These are phyloP conservation scores for Trichoderma sp. DNA, from an alignment of 2,329 filamentous ascomycete species.

Conservation along the genomic window DNA sequence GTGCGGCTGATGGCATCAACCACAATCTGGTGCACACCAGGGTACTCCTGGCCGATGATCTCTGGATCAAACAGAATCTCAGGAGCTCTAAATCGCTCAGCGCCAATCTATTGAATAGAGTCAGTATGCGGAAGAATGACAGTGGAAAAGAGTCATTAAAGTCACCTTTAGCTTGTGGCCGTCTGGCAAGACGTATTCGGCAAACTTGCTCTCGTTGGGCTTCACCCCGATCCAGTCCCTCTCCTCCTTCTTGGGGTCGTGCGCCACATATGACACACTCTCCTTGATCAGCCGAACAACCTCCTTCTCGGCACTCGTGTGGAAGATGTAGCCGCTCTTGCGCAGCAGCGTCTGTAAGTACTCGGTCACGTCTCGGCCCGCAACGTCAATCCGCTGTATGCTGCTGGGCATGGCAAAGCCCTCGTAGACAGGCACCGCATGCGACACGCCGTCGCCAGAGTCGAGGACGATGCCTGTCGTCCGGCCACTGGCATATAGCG, in stretches of 20 bases:
- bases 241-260: constrained; percentile 90
- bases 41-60: constrained; percentile 94
- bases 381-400: constrained; percentile 93
- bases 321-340: constrained; percentile 91
- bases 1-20: constrained; percentile 94
- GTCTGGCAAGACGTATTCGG: constrained; percentile 88
- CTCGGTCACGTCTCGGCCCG: constrained; percentile 93
- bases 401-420: constrained; percentile 95
- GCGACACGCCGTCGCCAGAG: constrained; percentile 92
- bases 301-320: constrained; percentile 98
- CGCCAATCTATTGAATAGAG: constrained; percentile 62
- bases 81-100: constrained; percentile 91
- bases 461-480: constrained; percentile 96
- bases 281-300: constrained; percentile 98
- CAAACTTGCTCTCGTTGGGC: constrained; percentile 71
- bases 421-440: constrained; percentile 96
- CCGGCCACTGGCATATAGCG: constrained; percentile 90
- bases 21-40: constrained; percentile 95
- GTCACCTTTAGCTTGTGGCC: constrained; percentile 86
- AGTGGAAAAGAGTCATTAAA: neutral
- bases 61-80: constrained; percentile 98
- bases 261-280: constrained; percentile 84
- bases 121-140: neutral
- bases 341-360: constrained; percentile 86
- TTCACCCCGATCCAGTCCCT: constrained; percentile 89